These are phyloP conservation scores for Coniochaeta sp. DNA, from an alignment of 2,329 filamentous ascomycete genomes.

Conservation along the genomic window DNA sequence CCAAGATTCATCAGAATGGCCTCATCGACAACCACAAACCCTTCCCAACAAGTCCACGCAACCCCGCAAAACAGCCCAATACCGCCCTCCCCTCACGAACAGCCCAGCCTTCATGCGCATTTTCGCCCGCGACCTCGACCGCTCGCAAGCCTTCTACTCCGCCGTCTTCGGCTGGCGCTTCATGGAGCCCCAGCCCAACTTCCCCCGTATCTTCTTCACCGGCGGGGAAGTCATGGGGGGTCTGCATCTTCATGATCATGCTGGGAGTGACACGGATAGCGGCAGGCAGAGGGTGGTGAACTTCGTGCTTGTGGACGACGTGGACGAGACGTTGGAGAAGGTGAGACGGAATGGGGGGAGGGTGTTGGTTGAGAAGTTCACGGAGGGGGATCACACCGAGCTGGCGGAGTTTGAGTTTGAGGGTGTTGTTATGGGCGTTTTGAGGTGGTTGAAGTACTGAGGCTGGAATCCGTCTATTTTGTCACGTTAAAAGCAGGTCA, in stretches of 20 bases:
- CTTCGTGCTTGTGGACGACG: background rate
- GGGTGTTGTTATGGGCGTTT: background rate
- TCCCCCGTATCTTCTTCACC: background rate
- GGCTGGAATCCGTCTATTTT: too few species aligned
- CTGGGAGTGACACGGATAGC: background rate
- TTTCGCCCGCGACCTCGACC: background rate
- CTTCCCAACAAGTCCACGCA: too few species aligned
- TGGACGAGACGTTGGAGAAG: background rate
- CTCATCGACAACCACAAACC: too few species aligned
- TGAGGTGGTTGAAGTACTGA: background rate
- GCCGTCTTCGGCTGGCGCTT: background rate
- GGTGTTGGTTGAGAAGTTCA: background rate
- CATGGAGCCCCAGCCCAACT: background rate
- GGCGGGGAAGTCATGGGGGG: background rate
- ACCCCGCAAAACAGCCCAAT: background rate
- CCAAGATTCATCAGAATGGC: too few species aligned
- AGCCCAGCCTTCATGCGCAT: background rate
- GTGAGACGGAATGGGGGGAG: background rate
- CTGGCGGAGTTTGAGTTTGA: background rate
- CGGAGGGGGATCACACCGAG: background rate
- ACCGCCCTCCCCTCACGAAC: background rate
- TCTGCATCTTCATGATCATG: background rate
- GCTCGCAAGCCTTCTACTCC: background rate
- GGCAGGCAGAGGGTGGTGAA: background rate
- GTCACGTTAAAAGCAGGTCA: too few species aligned